Evolutionary conservation across 192 early-diverging fungal species (phyloP).

Genomic region (Kickxella alabastrina): DNA sequence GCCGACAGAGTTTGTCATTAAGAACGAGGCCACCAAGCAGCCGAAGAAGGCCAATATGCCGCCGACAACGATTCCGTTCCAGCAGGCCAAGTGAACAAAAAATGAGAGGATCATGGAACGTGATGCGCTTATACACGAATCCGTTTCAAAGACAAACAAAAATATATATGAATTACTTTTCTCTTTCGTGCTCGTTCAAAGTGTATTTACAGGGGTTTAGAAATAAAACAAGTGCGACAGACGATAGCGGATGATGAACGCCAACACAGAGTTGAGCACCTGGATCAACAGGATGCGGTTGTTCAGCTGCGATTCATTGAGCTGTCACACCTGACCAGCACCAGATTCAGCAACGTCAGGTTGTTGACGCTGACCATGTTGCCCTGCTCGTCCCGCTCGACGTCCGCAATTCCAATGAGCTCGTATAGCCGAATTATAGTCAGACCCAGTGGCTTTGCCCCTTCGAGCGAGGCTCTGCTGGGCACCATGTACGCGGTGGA

Average conservation of each 20-base stretch:
- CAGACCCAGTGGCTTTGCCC: constrained; percentile 27
- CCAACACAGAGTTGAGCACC: constrained; percentile 59
- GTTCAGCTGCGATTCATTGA: constrained; percentile 65
- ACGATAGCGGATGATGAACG: constrained; percentile 77
- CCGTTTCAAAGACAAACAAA: too few species aligned
- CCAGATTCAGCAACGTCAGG: constrained; percentile 86
- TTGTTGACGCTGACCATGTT: constrained; percentile 72
- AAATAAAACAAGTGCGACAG: constrained; percentile 82
- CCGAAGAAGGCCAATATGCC: constrained; percentile 44
- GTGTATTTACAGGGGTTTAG: constrained; percentile 4
- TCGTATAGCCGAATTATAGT: constrained; percentile 32
- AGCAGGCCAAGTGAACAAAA: constrained; percentile 37
- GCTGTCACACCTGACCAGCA: constrained; percentile 74
- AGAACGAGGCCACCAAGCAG: constrained; percentile 34
- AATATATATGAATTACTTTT: constrained; percentile 1
- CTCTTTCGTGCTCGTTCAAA: too few species aligned
- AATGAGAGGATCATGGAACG: too few species aligned
- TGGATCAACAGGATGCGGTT: constrained; percentile 65
- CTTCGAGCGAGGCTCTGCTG: constrained; percentile 36
- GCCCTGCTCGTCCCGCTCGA: constrained; percentile 34
- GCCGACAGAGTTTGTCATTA: constrained; percentile 42
- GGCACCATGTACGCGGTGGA: constrained; percentile 30
- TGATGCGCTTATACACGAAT: too few species aligned
- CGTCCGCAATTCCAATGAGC: constrained; percentile 16
- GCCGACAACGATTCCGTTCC: constrained; percentile 41